A percentile compares a stretch with the other conserved stretches of the same genome.
phyloP scores from a whole-genome alignment of 176 grass and related monocot genomes.

The bread wheat (Triticum aestivum) region DNA sequence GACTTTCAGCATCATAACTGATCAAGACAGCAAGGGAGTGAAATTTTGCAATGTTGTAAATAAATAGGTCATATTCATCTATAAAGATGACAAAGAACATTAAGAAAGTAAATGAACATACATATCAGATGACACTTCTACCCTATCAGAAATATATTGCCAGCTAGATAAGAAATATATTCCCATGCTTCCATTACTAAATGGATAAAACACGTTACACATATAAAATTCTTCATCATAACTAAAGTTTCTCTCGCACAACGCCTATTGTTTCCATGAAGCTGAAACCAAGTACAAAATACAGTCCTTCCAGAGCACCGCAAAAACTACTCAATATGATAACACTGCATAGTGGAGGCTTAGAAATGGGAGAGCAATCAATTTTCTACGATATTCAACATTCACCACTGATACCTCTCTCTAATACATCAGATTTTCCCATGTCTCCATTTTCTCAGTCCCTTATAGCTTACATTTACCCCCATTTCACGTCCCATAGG shows the following conservation, averaged over 20 bases:
- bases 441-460: neutral
- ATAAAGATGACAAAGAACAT: neutral
- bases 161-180: neutral
- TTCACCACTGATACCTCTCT: neutral
- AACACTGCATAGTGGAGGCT: neutral
- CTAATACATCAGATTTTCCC: neutral
- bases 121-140: conserved; percentile 18
- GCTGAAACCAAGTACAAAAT: neutral
- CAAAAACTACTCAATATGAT: conserved; percentile 9
- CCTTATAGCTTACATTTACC: conserved; percentile 2
- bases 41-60: neutral
- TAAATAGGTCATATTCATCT: neutral
- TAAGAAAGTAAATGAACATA: neutral
- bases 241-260: neutral
- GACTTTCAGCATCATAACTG: conserved; percentile 7
- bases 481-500: neutral
- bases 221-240: neutral
- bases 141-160: neutral
- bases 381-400: neutral
- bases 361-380: conserved; percentile 14
- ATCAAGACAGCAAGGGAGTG: neutral
- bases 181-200: neutral
- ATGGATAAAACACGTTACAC: neutral
- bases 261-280: neutral
- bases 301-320: neutral